These are phyloP conservation scores for Ajuga chamaepitys DNA, from an alignment of 257 asterid genomes.

Conservation along the genomic window DNA sequence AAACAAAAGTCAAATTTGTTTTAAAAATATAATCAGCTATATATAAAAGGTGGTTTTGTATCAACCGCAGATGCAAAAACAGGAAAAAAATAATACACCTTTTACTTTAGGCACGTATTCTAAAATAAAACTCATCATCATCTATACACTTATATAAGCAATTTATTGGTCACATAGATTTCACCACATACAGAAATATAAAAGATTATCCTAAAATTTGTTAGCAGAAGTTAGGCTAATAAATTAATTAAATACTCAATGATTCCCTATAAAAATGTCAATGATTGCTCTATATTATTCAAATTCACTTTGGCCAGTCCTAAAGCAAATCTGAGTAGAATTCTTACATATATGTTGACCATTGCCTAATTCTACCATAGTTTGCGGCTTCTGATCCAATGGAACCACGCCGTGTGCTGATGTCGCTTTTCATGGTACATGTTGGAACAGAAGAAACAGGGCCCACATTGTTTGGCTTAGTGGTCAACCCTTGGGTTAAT, in stretches of 20 bases:
- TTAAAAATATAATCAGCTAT: background rate
- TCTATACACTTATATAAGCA: background rate
- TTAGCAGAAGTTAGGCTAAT: constrained; percentile 33
- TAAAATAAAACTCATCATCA: too few species aligned
- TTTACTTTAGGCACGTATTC: constrained; percentile 10
- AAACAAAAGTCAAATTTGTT: background rate
- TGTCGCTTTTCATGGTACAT: constrained; percentile 38
- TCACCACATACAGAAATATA: background rate
- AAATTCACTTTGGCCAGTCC: constrained; percentile 21
- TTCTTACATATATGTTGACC: constrained; percentile 31
- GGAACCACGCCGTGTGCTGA: constrained; percentile 5
- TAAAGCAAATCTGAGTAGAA: constrained; percentile 21
- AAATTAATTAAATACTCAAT: constrained; percentile 21
- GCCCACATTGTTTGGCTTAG: constrained; percentile 26
- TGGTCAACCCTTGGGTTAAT: constrained; percentile 49
- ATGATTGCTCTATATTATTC: constrained; percentile 13
- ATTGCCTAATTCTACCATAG: constrained; percentile 30
- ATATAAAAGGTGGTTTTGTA: constrained; percentile 3
- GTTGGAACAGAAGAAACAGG: constrained; percentile 57
- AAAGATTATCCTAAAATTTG: constrained; percentile 1
- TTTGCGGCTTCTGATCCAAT: constrained; percentile 23
- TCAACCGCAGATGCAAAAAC: constrained; percentile 4
- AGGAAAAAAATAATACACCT: background rate
- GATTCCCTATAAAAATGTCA: constrained; percentile 7
- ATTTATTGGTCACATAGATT: constrained; percentile 7